A percentile compares a stretch with the other conserved stretches of the same genome.
These are phyloP conservation scores for Tricholoma bakamatsutake DNA, from an alignment of 768 basidiomycete species.

Conservation along the genomic window DNA sequence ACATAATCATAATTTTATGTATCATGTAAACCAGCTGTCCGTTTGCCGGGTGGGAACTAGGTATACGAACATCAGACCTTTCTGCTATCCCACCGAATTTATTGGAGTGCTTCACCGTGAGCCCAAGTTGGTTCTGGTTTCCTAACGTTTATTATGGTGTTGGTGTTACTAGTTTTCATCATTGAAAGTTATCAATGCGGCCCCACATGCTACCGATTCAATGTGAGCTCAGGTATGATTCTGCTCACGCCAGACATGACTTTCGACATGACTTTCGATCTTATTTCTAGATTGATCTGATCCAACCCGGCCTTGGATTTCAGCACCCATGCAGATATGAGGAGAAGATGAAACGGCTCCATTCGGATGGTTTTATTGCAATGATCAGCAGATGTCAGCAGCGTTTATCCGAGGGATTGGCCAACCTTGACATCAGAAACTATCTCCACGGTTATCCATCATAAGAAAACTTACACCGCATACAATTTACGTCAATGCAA, in stretches of 20 bases:
- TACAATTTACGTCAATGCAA: not conserved
- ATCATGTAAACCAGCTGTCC: not conserved
- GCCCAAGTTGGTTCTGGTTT: not conserved
- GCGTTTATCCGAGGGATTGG: too few relatives aligned
- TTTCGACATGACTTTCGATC: not conserved
- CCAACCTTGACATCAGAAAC: not conserved
- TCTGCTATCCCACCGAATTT: not conserved
- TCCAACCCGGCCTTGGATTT: not conserved
- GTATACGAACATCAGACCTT: not conserved
- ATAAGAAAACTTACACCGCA: too few relatives aligned
- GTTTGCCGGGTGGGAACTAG: not conserved
- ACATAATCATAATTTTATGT: not conserved
- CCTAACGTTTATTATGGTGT: not conserved
- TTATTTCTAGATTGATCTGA: not conserved
- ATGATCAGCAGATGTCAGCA: not conserved
- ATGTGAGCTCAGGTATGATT: not conserved
- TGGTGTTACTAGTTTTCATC: not conserved
- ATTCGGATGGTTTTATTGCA: not conserved
- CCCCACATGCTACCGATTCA: not conserved
- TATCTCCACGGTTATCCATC: not conserved
- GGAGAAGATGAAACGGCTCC: not conserved
- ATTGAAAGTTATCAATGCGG: not conserved
- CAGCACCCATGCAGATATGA: not conserved
- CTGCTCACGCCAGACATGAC: not conserved
- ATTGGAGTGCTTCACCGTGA: not conserved